Conservation (phyloP, 2,329 filamentous ascomycete genomes). For the Aspergillus alliaceus region DNA sequence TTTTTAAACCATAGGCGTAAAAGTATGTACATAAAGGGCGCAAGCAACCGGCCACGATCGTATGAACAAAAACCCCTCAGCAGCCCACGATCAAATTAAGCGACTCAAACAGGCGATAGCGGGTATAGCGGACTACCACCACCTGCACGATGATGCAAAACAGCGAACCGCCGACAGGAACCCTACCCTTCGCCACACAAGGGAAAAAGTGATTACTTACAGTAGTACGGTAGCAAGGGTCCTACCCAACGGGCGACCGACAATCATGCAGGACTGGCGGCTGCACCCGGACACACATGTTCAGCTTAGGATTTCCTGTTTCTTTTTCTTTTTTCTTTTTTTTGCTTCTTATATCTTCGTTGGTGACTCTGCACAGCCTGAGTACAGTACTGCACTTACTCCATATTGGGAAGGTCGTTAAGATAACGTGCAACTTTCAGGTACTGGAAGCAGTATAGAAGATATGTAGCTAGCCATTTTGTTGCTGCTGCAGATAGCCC, state of each 20-base stretch:
- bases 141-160: conserved; percentile 10
- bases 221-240: not conserved
- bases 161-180: conserved; percentile 2
- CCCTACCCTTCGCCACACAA: not conserved
- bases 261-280: not conserved
- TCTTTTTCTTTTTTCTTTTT: too few species aligned
- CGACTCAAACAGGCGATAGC: not conserved
- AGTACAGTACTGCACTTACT: too few species aligned
- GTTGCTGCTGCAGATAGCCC: not conserved
- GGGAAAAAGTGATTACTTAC: conserved; percentile 1
- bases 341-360: too few species aligned
- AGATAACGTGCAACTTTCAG: not conserved
- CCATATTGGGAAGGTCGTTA: not conserved
- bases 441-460: not conserved
- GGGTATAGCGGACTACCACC: not conserved
- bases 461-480: not conserved
- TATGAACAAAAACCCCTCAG: not conserved
- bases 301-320: not conserved
- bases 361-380: too few species aligned
- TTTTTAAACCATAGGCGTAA: too few species aligned
- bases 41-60: not conserved
- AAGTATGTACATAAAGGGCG: not conserved
- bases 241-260: not conserved
- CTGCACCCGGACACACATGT: not conserved
- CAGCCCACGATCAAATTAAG: not conserved